Percentiles rank a stretch among this genome's conserved stretches.
Evolutionary conservation across 208 protist species (phyloP).

Genomic region (Naegleria gruberi): DNA sequence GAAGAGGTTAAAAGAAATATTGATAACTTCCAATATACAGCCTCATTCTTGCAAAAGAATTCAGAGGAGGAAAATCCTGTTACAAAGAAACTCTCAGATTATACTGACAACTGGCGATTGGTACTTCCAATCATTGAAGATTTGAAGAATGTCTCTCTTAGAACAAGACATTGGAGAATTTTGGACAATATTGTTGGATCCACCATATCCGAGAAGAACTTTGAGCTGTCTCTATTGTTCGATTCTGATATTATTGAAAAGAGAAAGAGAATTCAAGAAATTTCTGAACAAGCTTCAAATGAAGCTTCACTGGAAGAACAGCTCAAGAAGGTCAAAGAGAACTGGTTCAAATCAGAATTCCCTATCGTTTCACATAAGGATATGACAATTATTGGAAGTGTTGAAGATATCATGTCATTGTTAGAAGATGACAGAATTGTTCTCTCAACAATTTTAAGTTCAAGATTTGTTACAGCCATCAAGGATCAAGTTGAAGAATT

Average conservation of each 20-base stretch:
- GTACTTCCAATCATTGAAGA: conserved; percentile 77
- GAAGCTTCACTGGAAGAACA: conserved; percentile 91
- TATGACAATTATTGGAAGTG: conserved; percentile 30
- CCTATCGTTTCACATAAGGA: conserved; percentile 28
- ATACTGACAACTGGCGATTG: conserved; percentile 82
- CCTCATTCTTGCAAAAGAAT: conserved; percentile 31
- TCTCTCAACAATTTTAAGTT: conserved; percentile 24
- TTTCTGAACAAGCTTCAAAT: conserved; percentile 82
- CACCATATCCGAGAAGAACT: conserved; percentile 35
- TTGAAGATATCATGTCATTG: conserved; percentile 36
- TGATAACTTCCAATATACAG: conserved; percentile 26
- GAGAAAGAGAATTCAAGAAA: conserved; percentile 65
- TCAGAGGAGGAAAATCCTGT: conserved; percentile 38
- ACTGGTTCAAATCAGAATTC: conserved; percentile 40
- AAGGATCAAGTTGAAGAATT: conserved; percentile 83
- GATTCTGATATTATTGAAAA: conserved; percentile 58
- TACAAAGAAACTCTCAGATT: conserved; percentile 61
- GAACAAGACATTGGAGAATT: conserved; percentile 50
- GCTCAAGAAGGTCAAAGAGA: conserved; percentile 76
- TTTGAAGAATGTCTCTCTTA: conserved; percentile 81
- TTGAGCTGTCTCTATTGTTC: conserved; percentile 74
- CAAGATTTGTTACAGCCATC: conserved; percentile 43
- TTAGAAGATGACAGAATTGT: conserved; percentile 35
- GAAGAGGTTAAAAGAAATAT: conserved; percentile 35
- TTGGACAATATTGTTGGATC: conserved; percentile 38